Conservation (phyloP, 768 basidiomycete species). For the Termitomyces sp. region DNA sequence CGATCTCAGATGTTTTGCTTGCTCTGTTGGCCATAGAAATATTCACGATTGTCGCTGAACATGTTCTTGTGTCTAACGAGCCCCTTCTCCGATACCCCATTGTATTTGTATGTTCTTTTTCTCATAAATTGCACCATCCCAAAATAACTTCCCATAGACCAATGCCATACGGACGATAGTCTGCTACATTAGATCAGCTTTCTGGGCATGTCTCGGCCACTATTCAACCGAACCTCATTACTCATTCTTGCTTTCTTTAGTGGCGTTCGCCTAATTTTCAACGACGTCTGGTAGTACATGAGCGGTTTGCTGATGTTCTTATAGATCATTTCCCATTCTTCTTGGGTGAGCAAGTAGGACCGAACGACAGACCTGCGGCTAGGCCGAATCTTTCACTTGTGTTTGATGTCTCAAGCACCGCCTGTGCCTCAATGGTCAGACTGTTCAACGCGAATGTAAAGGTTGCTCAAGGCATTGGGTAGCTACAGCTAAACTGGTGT, state of each 20-base stretch:
- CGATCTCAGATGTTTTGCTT: not conserved
- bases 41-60: not conserved
- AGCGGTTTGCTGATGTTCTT: no score
- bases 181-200: not conserved
- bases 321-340: no score
- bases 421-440: no score
- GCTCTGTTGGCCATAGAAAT: not conserved
- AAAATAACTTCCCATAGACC: not conserved
- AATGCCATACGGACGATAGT: no score
- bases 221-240: no score
- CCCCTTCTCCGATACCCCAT: not conserved
- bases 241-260: not conserved
- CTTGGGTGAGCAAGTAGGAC: no score
- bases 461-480: not conserved
- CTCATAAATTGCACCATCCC: not conserved
- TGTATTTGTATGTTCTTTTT: not conserved
- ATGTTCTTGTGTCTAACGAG: not conserved
- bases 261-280: not conserved
- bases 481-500: not conserved
- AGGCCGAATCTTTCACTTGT: no score
- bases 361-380: no score
- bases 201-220: not conserved
- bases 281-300: no score
- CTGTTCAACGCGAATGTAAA: not conserved
- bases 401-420: no score